Evolutionary conservation across 306 rosid genomes (phyloP).

Genomic region (Citrullus amarus): DNA sequence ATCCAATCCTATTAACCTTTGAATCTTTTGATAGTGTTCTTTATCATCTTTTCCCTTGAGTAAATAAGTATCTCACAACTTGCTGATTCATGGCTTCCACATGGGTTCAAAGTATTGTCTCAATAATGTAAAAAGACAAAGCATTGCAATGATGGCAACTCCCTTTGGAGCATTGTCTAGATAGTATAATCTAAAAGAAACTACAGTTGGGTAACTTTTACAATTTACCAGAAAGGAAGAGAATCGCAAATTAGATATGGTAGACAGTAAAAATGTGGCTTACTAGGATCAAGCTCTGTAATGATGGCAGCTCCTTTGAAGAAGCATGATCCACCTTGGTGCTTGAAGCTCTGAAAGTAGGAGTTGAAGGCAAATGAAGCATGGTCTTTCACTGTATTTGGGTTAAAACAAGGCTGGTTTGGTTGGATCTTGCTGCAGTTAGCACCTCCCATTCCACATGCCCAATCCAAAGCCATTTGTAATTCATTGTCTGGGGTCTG

Average conservation of each 20-base stretch:
- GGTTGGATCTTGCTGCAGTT: slow-evolving; percentile 51
- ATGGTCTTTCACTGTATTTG: slow-evolving; percentile 53
- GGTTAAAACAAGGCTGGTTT: slow-evolving; percentile 54
- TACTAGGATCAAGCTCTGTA: slow-evolving; percentile 79
- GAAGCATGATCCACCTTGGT: slow-evolving; percentile 55
- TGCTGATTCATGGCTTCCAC: slow-evolving; percentile 2
- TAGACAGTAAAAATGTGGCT: slow-evolving; percentile 7
- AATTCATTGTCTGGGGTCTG: slow-evolving; percentile 51
- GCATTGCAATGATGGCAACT: neutral
- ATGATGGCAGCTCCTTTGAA: slow-evolving; percentile 60
- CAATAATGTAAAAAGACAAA: neutral
- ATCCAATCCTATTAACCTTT: neutral
- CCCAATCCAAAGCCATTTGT: slow-evolving; percentile 69
- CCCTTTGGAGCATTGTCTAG: neutral
- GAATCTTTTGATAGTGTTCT: neutral
- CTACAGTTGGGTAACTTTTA: neutral
- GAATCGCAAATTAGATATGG: neutral
- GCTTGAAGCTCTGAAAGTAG: slow-evolving; percentile 58
- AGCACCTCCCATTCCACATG: slow-evolving; percentile 71
- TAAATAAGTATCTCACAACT: neutral
- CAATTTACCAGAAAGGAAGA: neutral
- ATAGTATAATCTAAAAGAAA: neutral
- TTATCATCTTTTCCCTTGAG: neutral
- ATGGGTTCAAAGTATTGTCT: slow-evolving; percentile 1
- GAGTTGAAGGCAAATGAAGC: slow-evolving; percentile 74